Conservation (phyloP, 2,329 filamentous ascomycete species). For the Botryotinia calthae region DNA sequence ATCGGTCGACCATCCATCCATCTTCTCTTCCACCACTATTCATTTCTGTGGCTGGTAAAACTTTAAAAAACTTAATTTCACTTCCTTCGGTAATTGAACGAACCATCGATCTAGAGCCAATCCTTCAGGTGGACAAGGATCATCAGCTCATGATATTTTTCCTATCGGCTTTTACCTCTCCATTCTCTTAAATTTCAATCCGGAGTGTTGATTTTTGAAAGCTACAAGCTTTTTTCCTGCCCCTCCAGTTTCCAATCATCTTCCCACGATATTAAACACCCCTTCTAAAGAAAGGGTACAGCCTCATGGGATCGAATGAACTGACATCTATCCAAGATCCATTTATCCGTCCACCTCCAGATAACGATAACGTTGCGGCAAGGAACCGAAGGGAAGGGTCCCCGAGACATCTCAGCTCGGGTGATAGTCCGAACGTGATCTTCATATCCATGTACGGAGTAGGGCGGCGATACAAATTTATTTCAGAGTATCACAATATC, state of each 20-base stretch:
- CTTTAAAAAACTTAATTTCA: neutral
- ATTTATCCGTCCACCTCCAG: neutral
- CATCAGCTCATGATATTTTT: neutral
- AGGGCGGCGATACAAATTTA: neutral
- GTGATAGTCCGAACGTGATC: neutral
- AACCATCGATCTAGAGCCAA: neutral
- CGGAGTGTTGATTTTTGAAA: neutral
- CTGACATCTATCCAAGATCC: neutral
- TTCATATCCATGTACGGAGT: neutral
- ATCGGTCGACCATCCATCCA: neutral
- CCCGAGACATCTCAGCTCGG: constrained; percentile 4
- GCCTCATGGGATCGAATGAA: neutral
- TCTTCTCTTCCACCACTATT: neutral
- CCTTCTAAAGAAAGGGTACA: neutral
- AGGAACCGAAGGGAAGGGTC: neutral
- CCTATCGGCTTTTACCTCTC: neutral
- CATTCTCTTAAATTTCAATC: neutral
- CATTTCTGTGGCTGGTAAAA: constrained; percentile 4
- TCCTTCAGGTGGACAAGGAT: constrained; percentile 3
- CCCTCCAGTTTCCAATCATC: neutral
- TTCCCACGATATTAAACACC: neutral
- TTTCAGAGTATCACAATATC: too few species aligned
- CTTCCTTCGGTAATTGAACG: neutral
- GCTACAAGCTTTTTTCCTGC: neutral
- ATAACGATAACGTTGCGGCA: neutral